These are phyloP conservation scores for Blastobotrys arbuscula DNA, from an alignment of 1,139 yeast genomes.

Conservation along the genomic window DNA sequence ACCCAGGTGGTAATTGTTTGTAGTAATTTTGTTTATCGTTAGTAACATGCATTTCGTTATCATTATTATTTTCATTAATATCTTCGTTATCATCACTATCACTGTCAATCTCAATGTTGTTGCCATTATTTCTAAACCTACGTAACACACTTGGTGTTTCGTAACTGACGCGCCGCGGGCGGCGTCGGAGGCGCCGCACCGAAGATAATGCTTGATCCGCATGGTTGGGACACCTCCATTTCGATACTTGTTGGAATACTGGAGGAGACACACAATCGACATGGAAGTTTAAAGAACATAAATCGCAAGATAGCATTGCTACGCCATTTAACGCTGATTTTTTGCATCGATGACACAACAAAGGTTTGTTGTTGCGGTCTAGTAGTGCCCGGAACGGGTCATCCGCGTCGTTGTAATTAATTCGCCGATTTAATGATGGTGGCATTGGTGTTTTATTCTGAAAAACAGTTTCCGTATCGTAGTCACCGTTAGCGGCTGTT, in stretches of 20 bases:
- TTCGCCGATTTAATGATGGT: constrained; percentile 3
- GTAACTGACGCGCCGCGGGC: constrained; percentile 49
- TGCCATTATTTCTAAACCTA: constrained; percentile 60
- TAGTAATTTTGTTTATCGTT: constrained; percentile 22
- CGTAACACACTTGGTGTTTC: constrained; percentile 54
- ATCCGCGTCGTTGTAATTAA: constrained; percentile 38
- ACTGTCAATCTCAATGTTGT: constrained; percentile 40
- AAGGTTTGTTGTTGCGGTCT: constrained; percentile 59
- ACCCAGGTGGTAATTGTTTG: constrained; percentile 41
- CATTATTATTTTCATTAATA: constrained; percentile 31
- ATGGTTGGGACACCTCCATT: constrained; percentile 95
- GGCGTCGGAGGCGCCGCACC: constrained; percentile 43
- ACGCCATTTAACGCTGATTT: constrained; percentile 54
- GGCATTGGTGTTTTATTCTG: constrained; percentile 20
- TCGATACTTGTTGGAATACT: constrained; percentile 70
- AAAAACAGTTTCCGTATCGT: constrained; percentile 43
- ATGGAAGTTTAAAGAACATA: constrained; percentile 87
- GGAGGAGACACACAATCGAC: constrained; percentile 83
- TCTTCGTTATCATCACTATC: constrained; percentile 37
- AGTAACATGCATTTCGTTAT: constrained; percentile 12
- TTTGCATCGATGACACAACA: constrained; percentile 73
- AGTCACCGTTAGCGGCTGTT: constrained; percentile 66
- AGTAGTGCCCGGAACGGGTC: constrained; percentile 53
- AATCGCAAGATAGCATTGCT: constrained; percentile 71
- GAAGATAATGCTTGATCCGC: constrained; percentile 47